Evolutionary conservation across 176 grass and related monocot genomes (phyloP).

Genomic region (Dactylis glomerata): DNA sequence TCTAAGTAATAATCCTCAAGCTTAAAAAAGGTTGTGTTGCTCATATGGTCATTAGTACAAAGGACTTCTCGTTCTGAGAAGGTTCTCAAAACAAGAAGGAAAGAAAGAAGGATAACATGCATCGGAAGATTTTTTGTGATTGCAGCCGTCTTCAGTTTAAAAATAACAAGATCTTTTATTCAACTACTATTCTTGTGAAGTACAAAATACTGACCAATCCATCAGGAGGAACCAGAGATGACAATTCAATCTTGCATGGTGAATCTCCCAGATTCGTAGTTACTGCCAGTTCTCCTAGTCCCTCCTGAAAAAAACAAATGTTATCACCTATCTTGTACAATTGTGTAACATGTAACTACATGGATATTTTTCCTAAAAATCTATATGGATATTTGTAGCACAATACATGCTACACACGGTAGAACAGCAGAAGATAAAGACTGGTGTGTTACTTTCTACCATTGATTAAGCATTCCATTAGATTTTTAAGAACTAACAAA

Average conservation of each 20-base stretch:
- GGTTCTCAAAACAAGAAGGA: not conserved
- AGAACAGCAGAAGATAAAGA: not conserved
- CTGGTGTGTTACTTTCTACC: not conserved
- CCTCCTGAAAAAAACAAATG: slow-evolving; percentile 53
- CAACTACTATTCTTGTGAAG: not conserved
- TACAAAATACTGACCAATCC: slow-evolving; percentile 61
- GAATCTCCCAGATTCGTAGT: slow-evolving; percentile 69
- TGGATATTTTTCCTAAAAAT: not conserved
- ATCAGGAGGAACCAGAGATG: slow-evolving; percentile 69
- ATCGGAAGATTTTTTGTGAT: not conserved
- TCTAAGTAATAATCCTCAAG: not conserved
- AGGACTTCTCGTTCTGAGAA: not conserved
- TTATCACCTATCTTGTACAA: slow-evolving; percentile 12
- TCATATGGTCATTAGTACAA: not conserved
- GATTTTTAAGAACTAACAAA: not conserved
- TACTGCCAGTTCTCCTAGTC: slow-evolving; percentile 77
- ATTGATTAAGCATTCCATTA: not conserved
- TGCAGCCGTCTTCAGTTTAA: slow-evolving; percentile 2
- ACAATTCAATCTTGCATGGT: slow-evolving; percentile 82
- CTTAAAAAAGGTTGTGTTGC: not conserved
- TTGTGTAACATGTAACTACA: not conserved
- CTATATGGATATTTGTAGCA: not conserved
- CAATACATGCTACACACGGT: not conserved
- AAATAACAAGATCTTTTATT: not conserved
- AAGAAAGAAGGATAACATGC: not conserved